phyloP scores from a whole-genome alignment of 2,329 filamentous ascomycete genomes.

The Capronia coronata region DNA sequence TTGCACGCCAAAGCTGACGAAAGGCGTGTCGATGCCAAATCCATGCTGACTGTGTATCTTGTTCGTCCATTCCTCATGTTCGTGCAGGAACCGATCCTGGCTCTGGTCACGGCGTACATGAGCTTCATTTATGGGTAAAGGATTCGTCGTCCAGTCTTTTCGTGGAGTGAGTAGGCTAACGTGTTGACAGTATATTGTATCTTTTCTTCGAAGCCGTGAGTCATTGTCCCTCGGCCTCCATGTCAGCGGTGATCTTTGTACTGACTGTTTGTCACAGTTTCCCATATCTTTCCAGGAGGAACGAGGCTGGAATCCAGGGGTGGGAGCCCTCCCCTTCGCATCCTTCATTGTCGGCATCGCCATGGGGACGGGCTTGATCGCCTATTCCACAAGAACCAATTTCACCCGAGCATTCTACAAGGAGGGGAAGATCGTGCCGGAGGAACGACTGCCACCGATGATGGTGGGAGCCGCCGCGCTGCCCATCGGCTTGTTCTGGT shows the following conservation, averaged over 20 bases:
- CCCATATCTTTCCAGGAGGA: constrained; percentile 37
- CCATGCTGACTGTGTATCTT: constrained; percentile 42
- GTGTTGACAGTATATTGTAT: constrained; percentile 28
- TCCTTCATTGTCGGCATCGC: constrained; percentile 32
- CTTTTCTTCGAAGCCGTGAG: constrained; percentile 34
- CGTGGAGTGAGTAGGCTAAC: not conserved
- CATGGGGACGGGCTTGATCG: constrained; percentile 34
- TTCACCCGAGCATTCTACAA: constrained; percentile 38
- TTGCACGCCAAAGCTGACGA: constrained; percentile 43
- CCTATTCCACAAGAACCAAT: constrained; percentile 38
- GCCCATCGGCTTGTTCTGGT: constrained; percentile 44
- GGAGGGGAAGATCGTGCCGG: constrained; percentile 34
- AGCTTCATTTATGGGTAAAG: constrained; percentile 33
- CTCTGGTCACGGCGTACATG: constrained; percentile 43
- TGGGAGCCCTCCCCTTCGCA: constrained; percentile 37
- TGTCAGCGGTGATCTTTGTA: not conserved
- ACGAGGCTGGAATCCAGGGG: constrained; percentile 36
- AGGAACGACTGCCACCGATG: constrained; percentile 43
- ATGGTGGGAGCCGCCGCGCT: constrained; percentile 40
- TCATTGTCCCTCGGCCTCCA: no score
- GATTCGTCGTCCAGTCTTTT: not conserved
- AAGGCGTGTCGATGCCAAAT: constrained; percentile 34
- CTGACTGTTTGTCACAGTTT: constrained; percentile 25
- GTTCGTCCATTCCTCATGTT: constrained; percentile 44
- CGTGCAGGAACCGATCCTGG: constrained; percentile 43